These are phyloP conservation scores for Aspergillus aculeatus DNA, from an alignment of 2,329 filamentous ascomycete species.

Conservation along the genomic window DNA sequence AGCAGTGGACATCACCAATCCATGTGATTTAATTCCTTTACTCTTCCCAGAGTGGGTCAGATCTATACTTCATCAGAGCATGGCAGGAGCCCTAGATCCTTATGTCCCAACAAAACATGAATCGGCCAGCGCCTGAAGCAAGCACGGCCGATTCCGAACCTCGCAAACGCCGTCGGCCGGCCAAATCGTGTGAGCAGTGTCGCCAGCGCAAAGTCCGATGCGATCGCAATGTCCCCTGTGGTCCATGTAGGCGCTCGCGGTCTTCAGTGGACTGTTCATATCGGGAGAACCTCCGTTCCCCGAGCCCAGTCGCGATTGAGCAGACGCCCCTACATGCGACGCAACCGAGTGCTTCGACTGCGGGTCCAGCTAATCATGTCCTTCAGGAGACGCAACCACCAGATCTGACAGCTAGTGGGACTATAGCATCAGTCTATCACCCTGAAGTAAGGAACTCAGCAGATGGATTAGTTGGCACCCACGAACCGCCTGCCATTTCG, in stretches of 20 bases:
- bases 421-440: background rate
- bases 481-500: background rate
- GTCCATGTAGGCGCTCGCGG: slow-evolving; percentile 25
- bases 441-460: background rate
- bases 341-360: slow-evolving; percentile 4
- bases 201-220: slow-evolving; percentile 32
- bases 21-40: too few relatives aligned
- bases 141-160: slow-evolving; percentile 9
- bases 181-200: slow-evolving; percentile 30
- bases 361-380: background rate
- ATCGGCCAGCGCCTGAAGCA: background rate
- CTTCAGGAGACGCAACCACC: background rate
- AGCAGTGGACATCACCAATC: too few relatives aligned
- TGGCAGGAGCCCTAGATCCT: background rate
- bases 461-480: background rate
- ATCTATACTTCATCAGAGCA: background rate
- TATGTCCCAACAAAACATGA: background rate
- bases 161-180: slow-evolving; percentile 30
- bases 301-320: background rate
- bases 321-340: slow-evolving; percentile 6
- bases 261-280: slow-evolving; percentile 25
- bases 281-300: slow-evolving; percentile 8
- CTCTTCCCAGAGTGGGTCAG: background rate
- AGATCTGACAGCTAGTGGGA: background rate
- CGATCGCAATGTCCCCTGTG: slow-evolving; percentile 29